These are phyloP conservation scores for Urtica urens DNA, from an alignment of 306 rosid species.

Conservation along the genomic window DNA sequence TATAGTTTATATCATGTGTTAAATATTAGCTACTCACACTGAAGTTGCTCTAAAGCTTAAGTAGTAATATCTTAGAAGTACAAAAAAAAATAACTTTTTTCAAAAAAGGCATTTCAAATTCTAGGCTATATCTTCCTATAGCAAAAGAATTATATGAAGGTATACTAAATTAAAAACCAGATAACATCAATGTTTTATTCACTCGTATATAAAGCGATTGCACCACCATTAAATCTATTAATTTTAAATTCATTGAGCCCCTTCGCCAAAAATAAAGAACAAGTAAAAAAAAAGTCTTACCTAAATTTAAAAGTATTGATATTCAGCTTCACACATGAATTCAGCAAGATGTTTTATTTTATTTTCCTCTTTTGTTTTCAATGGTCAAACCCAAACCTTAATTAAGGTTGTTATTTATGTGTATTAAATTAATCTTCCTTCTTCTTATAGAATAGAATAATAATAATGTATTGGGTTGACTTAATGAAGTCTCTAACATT, in stretches of 20 bases:
- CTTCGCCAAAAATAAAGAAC: neutral
- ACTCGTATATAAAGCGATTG: neutral
- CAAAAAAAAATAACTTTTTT: too few relatives aligned
- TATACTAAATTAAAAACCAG: neutral
- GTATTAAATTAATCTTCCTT: neutral
- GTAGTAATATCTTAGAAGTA: too few relatives aligned
- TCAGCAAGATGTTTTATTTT: neutral
- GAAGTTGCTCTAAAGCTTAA: too few relatives aligned
- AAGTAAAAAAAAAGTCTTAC: neutral
- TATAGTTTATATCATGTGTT: too few relatives aligned
- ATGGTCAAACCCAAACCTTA: too few relatives aligned
- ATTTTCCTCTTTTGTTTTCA: too few relatives aligned
- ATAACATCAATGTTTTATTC: neutral
- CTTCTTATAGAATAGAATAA: neutral
- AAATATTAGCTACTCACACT: too few relatives aligned
- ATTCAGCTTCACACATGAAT: neutral
- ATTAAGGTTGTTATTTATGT: neutral
- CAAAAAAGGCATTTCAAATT: too few relatives aligned
- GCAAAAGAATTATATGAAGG: too few relatives aligned
- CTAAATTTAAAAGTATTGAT: neutral
- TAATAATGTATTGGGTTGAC: conserved; percentile 2
- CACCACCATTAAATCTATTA: neutral
- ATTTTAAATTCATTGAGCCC: neutral
- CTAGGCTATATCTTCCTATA: too few relatives aligned
- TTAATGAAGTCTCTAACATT: neutral